These are phyloP conservation scores for Limonium bicolor DNA, from an alignment of 148 eudicot species.

Conservation along the genomic window DNA sequence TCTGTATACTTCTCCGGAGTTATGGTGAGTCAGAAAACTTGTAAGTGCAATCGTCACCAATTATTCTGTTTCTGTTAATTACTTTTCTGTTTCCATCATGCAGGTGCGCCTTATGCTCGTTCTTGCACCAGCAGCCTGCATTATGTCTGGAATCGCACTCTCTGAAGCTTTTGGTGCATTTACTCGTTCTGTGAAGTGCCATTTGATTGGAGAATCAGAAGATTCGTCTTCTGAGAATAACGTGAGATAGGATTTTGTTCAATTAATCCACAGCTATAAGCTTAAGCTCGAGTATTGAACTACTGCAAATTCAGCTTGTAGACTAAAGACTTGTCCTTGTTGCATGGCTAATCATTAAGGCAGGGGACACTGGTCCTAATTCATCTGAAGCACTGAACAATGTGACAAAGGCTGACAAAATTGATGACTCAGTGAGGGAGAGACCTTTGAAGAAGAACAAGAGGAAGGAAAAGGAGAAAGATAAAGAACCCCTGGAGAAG, in stretches of 20 bases:
- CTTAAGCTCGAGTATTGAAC: not conserved
- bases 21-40: too few species aligned
- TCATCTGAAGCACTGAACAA: conserved; percentile 23
- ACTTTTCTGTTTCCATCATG: conserved; percentile 5
- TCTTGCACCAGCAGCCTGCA: conserved; percentile 97
- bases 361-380: conserved; percentile 43
- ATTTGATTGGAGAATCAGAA: conserved; percentile 30
- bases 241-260: conserved; percentile 22
- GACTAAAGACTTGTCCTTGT: conserved; percentile 6
- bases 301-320: conserved; percentile 3
- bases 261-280: too few species aligned
- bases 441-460: conserved; percentile 39
- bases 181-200: conserved; percentile 70
- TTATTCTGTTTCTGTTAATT: not conserved
- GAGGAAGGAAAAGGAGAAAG: conserved; percentile 61
- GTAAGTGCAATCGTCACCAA: too few species aligned
- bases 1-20: conserved; percentile 97
- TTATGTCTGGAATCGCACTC: conserved; percentile 93
- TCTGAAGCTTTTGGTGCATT: conserved; percentile 84
- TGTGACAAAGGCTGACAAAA: conserved; percentile 35
- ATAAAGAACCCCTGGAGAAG: conserved; percentile 26
- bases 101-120: conserved; percentile 99
- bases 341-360: conserved; percentile 28
- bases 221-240: conserved; percentile 21
- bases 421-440: conserved; percentile 45